Conservation (phyloP, 2,329 filamentous ascomycete genomes). For the Ustulina deusta region DNA sequence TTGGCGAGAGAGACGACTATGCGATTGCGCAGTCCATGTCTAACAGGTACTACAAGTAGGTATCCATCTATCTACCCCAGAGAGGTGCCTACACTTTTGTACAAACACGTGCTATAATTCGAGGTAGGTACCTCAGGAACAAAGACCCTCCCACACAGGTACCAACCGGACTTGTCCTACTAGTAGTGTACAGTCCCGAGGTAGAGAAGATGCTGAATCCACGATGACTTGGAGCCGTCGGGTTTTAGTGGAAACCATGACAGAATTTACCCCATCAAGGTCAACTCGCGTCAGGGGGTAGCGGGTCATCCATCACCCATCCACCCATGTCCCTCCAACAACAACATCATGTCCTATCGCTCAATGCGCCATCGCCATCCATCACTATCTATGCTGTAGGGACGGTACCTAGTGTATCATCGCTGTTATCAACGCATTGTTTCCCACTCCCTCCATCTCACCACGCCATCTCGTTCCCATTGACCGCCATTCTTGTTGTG, state of each 20-base stretch:
- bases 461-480: constrained; percentile 13
- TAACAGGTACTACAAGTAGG: no score
- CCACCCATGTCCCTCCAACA: constrained; percentile 34
- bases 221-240: constrained; percentile 19
- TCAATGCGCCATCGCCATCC: constrained; percentile 33
- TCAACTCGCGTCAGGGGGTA: constrained; percentile 29
- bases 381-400: constrained; percentile 19
- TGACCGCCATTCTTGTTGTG: constrained; percentile 30
- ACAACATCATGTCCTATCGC: constrained; percentile 32
- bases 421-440: background rate
- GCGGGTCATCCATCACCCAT: constrained; percentile 22
- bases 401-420: constrained; percentile 8
- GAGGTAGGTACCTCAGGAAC: no score
- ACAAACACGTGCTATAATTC: no score
- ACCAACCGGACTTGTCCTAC: no score
- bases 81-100: no score
- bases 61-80: no score
- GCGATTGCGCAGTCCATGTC: no score
- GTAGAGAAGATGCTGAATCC: constrained; percentile 19
- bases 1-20: no score
- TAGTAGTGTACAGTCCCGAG: no score
- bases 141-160: no score
- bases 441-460: constrained; percentile 22
- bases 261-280: constrained; percentile 21
- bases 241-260: constrained; percentile 24